Evolutionary conservation across 2,329 filamentous ascomycete genomes (phyloP).

Genomic region (Aureobasidium subglaciale): DNA sequence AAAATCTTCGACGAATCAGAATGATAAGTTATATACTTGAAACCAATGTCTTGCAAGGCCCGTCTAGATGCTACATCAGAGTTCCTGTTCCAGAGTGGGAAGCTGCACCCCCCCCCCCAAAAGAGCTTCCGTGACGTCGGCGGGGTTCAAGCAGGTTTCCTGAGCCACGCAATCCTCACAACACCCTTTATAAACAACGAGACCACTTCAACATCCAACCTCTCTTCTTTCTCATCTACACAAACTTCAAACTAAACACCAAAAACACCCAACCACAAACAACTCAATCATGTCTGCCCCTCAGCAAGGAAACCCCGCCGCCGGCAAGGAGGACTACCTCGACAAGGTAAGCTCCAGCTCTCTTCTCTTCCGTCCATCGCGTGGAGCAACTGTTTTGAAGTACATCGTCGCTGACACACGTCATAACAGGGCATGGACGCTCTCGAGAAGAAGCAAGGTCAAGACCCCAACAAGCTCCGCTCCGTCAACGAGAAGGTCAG

Average conservation of each 20-base stretch:
- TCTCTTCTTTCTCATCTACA: neutral
- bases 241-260: constrained; percentile 7
- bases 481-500: constrained; percentile 29
- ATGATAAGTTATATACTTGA: no score
- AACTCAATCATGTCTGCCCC: constrained; percentile 15
- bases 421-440: constrained; percentile 16
- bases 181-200: neutral
- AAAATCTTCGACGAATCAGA: no score
- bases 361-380: no score
- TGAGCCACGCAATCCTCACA: neutral
- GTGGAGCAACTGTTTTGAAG: no score
- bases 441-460: constrained; percentile 18
- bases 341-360: constrained; percentile 23
- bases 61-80: neutral
- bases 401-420: neutral
- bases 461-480: constrained; percentile 24
- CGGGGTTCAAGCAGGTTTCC: neutral
- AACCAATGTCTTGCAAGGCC: neutral
- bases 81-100: neutral
- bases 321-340: constrained; percentile 23
- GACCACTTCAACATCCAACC: neutral
- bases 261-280: neutral
- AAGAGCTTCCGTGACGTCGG: neutral
- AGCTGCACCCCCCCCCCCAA: neutral
- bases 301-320: neutral